Base-by-base conservation (phyloP, 2,329 filamentous ascomycete species). In the Cryphonectria naterciae region DNA sequence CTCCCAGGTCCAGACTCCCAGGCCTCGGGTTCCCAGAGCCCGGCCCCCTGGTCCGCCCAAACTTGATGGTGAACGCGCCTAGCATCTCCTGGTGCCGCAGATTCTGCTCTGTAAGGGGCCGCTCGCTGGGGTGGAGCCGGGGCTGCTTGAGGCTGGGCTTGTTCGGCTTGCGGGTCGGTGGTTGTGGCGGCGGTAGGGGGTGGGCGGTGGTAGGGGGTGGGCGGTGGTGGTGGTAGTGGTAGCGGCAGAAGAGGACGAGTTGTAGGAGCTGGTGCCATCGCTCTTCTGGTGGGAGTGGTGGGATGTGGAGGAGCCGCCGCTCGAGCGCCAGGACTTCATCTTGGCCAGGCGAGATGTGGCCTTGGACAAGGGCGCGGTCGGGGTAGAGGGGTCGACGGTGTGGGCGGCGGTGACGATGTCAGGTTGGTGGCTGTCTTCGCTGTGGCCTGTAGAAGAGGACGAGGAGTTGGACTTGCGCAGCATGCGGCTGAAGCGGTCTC, bases 1-100 rank as follows among this genome's bases (percentile, higher is more conserved):
- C 49, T n/a, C 10, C 43, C 22, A 22, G 56, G 63, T 78, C 76
- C 43, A 83, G 70, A 73, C 82, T 84, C 65, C 77, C 77, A 25
- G 77, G 74, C 28, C 82, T 79, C 41, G 83, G 84, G 74, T 80
- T 83, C 75, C 84, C 81, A 28, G 84, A 84, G 75, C 52, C 74
- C 15, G 22, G 22, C 28, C 32, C 49, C 37, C 76, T 65, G 61
- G 77, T 74, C 74, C 78, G 74, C 54, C 85, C 85, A 73, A 86
- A 86, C 15, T 80, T 82, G 76, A 84, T 82, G 69, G 79, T 82
- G 78, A 84, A 86, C 69, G 81, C 77, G 70, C 79, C 79, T 52
- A 86, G 79, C 77, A 84, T 79, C 77, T 85, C 81, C 75, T 85
- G 84, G 75, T 86, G 82, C 68, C 80, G 78, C 25, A 85, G 78